These are phyloP conservation scores for Tolypocladium inflatum DNA, from an alignment of 2,329 filamentous ascomycete genomes.

Conservation along the genomic window DNA sequence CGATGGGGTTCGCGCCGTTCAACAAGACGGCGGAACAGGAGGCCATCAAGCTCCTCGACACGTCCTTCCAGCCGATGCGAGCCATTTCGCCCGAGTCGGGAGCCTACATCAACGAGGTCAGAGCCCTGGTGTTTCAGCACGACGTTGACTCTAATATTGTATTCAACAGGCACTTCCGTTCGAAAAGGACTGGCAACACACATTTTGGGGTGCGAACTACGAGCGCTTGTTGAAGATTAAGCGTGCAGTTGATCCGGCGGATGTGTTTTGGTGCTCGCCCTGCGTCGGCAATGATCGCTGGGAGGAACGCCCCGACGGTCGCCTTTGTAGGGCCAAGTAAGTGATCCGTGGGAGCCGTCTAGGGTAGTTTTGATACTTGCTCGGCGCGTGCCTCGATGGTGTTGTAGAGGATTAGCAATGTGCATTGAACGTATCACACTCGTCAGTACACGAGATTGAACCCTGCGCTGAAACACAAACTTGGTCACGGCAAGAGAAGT, in stretches of 20 bases:
- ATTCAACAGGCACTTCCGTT: slow-evolving; percentile 19
- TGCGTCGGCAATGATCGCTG: slow-evolving; percentile 37
- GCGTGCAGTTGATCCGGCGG: slow-evolving; percentile 31
- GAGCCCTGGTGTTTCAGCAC: background rate
- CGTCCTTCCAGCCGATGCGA: slow-evolving; percentile 22
- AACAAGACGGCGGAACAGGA: slow-evolving; percentile 18
- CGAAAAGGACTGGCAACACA: slow-evolving; percentile 26
- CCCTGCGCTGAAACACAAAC: too few relatives aligned
- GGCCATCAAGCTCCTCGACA: slow-evolving; percentile 16
- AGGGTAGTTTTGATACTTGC: background rate
- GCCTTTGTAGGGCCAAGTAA: slow-evolving; percentile 11
- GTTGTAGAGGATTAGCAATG: too few relatives aligned
- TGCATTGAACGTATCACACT: too few relatives aligned
- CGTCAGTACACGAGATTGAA: too few relatives aligned
- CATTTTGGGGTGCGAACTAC: slow-evolving; percentile 38
- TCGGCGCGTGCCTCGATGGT: background rate
- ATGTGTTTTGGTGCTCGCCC: slow-evolving; percentile 38
- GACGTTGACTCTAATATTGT: background rate
- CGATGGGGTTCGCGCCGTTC: slow-evolving; percentile 17
- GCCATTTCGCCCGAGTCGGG: slow-evolving; percentile 30
- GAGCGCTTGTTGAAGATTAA: slow-evolving; percentile 33
- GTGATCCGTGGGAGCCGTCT: background rate
- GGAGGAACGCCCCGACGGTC: slow-evolving; percentile 14
- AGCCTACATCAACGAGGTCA: slow-evolving; percentile 36
- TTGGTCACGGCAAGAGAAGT: too few relatives aligned